Evolutionary conservation across 768 basidiomycete species (phyloP).

Genomic region (Termitomyces sp.): DNA sequence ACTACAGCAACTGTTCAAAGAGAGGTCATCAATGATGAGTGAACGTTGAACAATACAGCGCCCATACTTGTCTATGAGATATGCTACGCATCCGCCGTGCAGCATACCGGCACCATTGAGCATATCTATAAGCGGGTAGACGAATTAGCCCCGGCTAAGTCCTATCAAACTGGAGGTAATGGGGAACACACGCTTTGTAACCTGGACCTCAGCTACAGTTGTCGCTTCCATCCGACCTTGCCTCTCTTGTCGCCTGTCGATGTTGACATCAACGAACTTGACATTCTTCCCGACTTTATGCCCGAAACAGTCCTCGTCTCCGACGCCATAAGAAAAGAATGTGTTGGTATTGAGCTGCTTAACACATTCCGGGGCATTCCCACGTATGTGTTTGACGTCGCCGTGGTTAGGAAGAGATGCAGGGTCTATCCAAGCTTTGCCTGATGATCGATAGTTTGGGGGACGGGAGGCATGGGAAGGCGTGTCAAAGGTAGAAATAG

Average conservation of each 20-base stretch:
- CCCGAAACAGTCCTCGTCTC: constrained; percentile 55
- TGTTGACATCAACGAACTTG: constrained; percentile 54
- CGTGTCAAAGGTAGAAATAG: constrained; percentile 17
- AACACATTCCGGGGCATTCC: constrained; percentile 55
- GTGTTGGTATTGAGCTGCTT: constrained; percentile 68
- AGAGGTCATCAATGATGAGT: neutral
- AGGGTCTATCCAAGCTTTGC: constrained; percentile 61
- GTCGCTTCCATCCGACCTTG: constrained; percentile 53
- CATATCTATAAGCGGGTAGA: constrained; percentile 41
- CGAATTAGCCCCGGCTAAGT: neutral
- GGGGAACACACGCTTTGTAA: constrained; percentile 48
- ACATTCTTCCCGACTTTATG: constrained; percentile 54
- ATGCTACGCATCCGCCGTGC: constrained; percentile 71
- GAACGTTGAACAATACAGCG: constrained; percentile 10
- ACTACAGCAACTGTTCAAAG: constrained; percentile 46
- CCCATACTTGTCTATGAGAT: constrained; percentile 68
- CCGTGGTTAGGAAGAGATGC: constrained; percentile 51
- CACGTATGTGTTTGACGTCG: constrained; percentile 50
- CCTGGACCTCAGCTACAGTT: constrained; percentile 55
- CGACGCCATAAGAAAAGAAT: constrained; percentile 66
- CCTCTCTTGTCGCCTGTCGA: constrained; percentile 38
- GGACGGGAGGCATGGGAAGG: constrained; percentile 19
- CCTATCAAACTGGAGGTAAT: constrained; percentile 1
- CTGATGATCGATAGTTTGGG: constrained; percentile 18
- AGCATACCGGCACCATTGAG: constrained; percentile 72